A percentile compares a stretch with the other conserved stretches of the same genome.
These are phyloP conservation scores for Termitomyces sp. DNA, from an alignment of 768 basidiomycete species.

Conservation along the genomic window DNA sequence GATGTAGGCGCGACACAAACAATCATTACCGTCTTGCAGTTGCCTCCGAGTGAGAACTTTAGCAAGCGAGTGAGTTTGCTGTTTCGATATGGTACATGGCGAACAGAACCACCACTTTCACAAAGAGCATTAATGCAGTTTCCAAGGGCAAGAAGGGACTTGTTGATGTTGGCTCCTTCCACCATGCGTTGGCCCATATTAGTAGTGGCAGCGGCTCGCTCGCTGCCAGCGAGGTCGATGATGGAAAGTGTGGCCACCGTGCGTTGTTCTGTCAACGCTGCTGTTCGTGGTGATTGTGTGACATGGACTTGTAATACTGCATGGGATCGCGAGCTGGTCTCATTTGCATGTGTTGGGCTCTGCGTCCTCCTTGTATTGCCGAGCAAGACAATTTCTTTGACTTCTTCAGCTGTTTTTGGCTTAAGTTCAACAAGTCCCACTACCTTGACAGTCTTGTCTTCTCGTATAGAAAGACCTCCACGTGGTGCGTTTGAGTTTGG, in stretches of 20 bases:
- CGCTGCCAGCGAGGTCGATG: slow-evolving; percentile 96
- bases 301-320: slow-evolving; percentile 97
- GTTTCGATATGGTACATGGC: slow-evolving; percentile 95
- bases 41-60: slow-evolving; percentile 97
- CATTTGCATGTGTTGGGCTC: slow-evolving; percentile 93
- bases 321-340: slow-evolving; percentile 94
- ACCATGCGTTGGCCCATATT: slow-evolving; percentile 99
- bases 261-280: slow-evolving; percentile 73
- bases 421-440: slow-evolving; percentile 76
- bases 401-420: slow-evolving; percentile 83
- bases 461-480: slow-evolving; percentile 89
- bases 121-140: slow-evolving; percentile 99
- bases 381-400: slow-evolving; percentile 86
- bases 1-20: slow-evolving; percentile 96
- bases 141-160: slow-evolving; percentile 92
- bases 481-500: slow-evolving; percentile 54
- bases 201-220: slow-evolving; percentile 90
- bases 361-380: slow-evolving; percentile 89
- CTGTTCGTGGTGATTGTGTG: slow-evolving; percentile 80
- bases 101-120: slow-evolving; percentile 81
- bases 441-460: slow-evolving; percentile 91
- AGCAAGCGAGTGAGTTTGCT: slow-evolving; percentile 96
- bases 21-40: slow-evolving; percentile 99
- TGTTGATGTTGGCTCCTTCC: slow-evolving; percentile 99
- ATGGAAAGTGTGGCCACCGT: slow-evolving; percentile 92